A percentile compares a stretch with the other conserved stretches of the same genome.
phyloP scores from a whole-genome alignment of 2,329 filamentous ascomycete species.

The Aspergillus sp. region DNA sequence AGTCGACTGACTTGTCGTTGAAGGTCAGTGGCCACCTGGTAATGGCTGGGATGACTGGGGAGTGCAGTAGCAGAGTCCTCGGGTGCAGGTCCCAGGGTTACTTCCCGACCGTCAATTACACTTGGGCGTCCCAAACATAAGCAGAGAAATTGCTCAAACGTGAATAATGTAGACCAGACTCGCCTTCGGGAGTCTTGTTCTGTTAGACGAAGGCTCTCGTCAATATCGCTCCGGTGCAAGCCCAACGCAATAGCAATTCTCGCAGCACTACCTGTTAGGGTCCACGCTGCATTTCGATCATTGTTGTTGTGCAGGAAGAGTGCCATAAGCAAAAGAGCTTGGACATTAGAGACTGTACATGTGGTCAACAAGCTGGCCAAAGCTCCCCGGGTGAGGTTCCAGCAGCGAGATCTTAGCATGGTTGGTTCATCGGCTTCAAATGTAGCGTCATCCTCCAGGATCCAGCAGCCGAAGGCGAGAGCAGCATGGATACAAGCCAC shows the following conservation, averaged over 20 bases:
- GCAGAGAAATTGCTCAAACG: neutral
- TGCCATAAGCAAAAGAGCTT: neutral
- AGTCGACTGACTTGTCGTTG: neutral
- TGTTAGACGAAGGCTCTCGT: neutral
- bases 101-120: neutral
- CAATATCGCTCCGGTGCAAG: neutral
- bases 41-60: neutral
- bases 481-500: neutral
- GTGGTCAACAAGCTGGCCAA: neutral
- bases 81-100: neutral
- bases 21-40: neutral
- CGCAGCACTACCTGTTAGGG: neutral
- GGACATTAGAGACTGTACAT: neutral
- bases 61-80: neutral
- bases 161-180: neutral
- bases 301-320: neutral
- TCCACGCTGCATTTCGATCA: neutral
- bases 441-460: neutral
- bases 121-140: neutral
- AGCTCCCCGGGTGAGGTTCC: neutral
- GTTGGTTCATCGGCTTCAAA: neutral
- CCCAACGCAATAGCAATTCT: neutral
- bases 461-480: neutral
- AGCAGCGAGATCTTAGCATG: neutral
- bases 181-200: neutral